Conservation (phyloP, 179 eudicot species). For the Spinacia oleracea region DNA sequence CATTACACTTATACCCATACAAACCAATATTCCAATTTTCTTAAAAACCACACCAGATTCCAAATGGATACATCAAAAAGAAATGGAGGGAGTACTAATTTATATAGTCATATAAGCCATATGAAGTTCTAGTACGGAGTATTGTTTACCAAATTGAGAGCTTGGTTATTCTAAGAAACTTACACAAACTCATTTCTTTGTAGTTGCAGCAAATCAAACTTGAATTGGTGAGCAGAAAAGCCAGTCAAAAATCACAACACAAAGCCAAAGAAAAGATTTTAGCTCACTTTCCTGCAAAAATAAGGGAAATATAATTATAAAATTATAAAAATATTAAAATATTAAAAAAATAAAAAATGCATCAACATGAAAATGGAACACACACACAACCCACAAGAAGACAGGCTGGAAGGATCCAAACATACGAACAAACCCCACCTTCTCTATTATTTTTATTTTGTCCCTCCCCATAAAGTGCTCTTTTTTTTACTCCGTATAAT, state of each 20-base stretch:
- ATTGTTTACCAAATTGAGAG: neutral
- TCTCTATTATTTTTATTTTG: slow-evolving; percentile 38
- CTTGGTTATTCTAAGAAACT: neutral
- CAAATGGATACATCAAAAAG: no score
- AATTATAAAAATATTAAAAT: no score
- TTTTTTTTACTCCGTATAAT: neutral
- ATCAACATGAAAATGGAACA: slow-evolving; percentile 15
- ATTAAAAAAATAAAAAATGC: no score
- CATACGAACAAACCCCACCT: slow-evolving; percentile 56
- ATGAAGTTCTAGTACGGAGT: neutral
- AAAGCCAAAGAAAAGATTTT: slow-evolving; percentile 26
- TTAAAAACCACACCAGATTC: no score
- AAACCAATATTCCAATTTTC: no score
- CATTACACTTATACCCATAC: no score
- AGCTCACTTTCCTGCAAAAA: slow-evolving; percentile 26
- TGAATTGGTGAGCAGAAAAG: neutral
- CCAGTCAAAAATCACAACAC: slow-evolving; percentile 25
- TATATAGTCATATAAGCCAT: no score
- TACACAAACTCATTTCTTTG: neutral
- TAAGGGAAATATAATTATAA: slow-evolving; percentile 21
- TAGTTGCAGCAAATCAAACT: slow-evolving; percentile 4
- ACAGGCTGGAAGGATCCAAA: slow-evolving; percentile 88
- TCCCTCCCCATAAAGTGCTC: slow-evolving; percentile 19
- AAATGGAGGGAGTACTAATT: no score
- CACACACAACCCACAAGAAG: slow-evolving; percentile 31